Evolutionary conservation across 2,329 filamentous ascomycete genomes (phyloP), one percentile per base, ranked within the genome.

Genomic region (Esteya vermicola): DNA sequence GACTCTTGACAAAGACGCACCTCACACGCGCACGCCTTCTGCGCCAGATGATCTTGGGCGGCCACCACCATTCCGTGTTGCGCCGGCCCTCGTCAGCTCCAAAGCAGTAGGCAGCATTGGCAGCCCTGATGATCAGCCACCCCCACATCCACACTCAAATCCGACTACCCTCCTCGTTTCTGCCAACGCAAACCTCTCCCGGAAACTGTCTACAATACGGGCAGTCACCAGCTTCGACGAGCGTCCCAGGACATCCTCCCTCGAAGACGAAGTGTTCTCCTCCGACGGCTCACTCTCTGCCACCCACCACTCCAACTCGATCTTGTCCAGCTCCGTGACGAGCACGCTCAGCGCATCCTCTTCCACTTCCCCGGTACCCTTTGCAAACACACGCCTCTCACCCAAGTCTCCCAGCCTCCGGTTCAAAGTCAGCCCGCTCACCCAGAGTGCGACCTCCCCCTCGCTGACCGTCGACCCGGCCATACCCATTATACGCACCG

Each of bases 221-320:
- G 65, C 69, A 40, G 72, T 77, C 28, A 61, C 64, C 30, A 74
- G 68, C 57, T 65, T 68, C 52, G 71, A 75, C 52, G 63, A 56
- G 36, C 47, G 46, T 19, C 48, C 48, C 9, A 38, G 58, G 26
- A 51, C 55, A 32, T 61, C 60, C n/a, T n/a, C n/a, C 21, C 61
- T 57, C 45, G 61, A 65, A 40, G 66, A 65, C 32, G 59, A 64
- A 41, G 54, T 49, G 12, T 60, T n/a, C n/a, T n/a, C 59, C 33
- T 60, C 57, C 14, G 54, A 56, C 38, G 56, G 57, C 31, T 56
- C 58, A 14, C 55, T 54, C 6, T 62, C 60, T 23, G 48, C 47
- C 30, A 45, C 49, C 4, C 50, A 48, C 19, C 51, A 51, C 37
- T 51, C 53, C 19, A 65, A 65, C 48, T 74, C 70, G 43, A 61